These are phyloP conservation scores for Taiwanofungus camphoratus DNA, from an alignment of 1,284 basidiomycete species.

Conservation along the genomic window DNA sequence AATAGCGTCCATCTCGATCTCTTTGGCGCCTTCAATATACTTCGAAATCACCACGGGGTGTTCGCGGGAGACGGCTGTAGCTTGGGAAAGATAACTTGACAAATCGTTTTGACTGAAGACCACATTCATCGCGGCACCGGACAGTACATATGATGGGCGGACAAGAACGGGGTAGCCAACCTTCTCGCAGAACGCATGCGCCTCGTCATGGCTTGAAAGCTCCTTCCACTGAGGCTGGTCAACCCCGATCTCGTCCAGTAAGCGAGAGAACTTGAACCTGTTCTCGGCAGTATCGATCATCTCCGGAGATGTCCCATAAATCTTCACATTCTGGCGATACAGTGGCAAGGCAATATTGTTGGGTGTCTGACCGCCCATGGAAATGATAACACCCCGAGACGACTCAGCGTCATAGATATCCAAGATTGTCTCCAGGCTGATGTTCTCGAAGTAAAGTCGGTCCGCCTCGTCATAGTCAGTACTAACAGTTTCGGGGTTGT, in stretches of 20 bases:
- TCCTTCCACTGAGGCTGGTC: conserved; percentile 99
- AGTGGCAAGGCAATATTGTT: conserved; percentile 97
- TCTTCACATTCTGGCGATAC: conserved; percentile 94
- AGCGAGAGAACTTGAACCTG: conserved; percentile 98
- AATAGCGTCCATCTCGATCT: conserved; percentile 99
- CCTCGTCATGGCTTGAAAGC: conserved; percentile 87
- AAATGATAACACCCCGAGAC: conserved; percentile 88
- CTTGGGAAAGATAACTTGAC: conserved; percentile 88
- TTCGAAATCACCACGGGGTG: conserved; percentile 99
- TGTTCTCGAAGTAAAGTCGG: conserved; percentile 98
- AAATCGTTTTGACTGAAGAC: conserved; percentile 93
- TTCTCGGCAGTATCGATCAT: conserved; percentile 99
- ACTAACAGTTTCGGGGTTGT: conserved; percentile 98
- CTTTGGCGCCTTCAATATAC: conserved; percentile 99
- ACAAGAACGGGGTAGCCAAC: conserved; percentile 96
- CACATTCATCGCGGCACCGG: conserved; percentile 99
- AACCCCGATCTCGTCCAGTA: conserved; percentile 95
- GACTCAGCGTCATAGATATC: conserved; percentile 95
- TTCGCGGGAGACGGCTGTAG: conserved; percentile 95
- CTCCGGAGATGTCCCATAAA: conserved; percentile 97
- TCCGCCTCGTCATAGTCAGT: conserved; percentile 99
- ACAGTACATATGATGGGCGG: conserved; percentile 95
- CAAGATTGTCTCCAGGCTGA: conserved; percentile 92
- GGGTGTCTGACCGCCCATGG: conserved; percentile 98
- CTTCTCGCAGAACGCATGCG: conserved; percentile 81